Evolutionary conservation across 345 rosid species (phyloP).

Genomic region (Clausena lansium): DNA sequence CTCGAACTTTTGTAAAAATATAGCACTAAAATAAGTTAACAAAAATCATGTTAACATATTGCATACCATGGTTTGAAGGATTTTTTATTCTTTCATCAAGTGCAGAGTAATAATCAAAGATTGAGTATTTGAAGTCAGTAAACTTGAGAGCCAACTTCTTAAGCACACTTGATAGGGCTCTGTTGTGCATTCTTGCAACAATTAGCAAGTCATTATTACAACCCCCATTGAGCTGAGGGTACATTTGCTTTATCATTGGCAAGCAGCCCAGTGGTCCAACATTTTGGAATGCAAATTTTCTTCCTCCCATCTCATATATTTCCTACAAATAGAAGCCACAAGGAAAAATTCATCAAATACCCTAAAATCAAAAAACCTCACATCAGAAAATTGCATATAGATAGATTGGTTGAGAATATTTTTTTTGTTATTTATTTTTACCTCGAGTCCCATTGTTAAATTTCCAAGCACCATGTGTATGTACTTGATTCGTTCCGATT

Average conservation of each 20-base stretch:
- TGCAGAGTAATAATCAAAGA: conserved; percentile 16
- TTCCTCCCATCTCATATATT: conserved; percentile 16
- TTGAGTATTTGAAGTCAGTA: conserved; percentile 19
- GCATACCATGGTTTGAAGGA: neutral
- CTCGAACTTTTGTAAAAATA: too few species aligned
- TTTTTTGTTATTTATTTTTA: neutral
- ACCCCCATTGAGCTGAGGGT: neutral
- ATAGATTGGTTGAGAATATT: neutral
- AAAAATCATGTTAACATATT: too few species aligned
- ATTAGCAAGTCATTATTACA: conserved; percentile 5
- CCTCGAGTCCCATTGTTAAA: neutral
- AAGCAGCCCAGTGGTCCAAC: conserved; percentile 36
- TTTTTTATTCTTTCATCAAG: conserved; percentile 8
- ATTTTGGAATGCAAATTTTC: conserved; percentile 25
- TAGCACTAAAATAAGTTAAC: too few species aligned
- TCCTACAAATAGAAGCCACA: conserved; percentile 14
- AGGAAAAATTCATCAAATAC: too few species aligned
- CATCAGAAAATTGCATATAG: neutral
- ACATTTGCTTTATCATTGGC: conserved; percentile 16
- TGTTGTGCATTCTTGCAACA: conserved; percentile 27
- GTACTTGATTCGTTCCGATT: neutral
- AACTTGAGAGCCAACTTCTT: conserved; percentile 11
- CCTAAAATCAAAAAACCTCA: neutral
- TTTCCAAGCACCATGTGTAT: neutral
- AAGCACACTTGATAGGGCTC: conserved; percentile 11